Conservation (phyloP, 2,329 filamentous ascomycete genomes). For the Fusarium pseudoanthophilum region DNA sequence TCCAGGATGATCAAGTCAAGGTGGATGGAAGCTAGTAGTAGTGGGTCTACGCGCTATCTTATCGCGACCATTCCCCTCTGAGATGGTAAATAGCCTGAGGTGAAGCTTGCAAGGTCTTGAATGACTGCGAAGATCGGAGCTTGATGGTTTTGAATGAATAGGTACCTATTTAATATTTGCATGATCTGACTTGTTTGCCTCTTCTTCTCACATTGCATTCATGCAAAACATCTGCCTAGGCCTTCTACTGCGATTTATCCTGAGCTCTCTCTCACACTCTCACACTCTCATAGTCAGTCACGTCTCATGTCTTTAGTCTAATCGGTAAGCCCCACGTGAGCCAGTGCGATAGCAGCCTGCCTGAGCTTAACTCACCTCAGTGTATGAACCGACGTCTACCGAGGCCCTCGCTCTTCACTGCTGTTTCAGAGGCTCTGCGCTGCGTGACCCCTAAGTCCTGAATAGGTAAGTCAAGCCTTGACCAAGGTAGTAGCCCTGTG, state of each 20-base stretch:
- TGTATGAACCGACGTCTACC: slow-evolving; percentile 29
- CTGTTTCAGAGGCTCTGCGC: slow-evolving; percentile 6
- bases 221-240: background rate
- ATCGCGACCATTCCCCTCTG: slow-evolving; percentile 32
- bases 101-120: background rate
- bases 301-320: slow-evolving; percentile 16
- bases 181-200: background rate
- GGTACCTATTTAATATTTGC: background rate
- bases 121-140: slow-evolving; percentile 17
- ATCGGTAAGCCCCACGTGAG: slow-evolving; percentile 35
- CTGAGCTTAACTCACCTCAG: slow-evolving; percentile 6
- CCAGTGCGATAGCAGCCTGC: slow-evolving; percentile 22
- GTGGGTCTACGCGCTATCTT: slow-evolving; percentile 31
- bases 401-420: slow-evolving; percentile 4
- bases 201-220: background rate
- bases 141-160: background rate
- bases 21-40: background rate
- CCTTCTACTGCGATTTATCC: slow-evolving; percentile 11
- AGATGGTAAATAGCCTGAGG: slow-evolving; percentile 1
- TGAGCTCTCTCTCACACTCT: slow-evolving; percentile 10
- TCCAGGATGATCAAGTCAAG: slow-evolving; percentile 6
- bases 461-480: slow-evolving; percentile 14
- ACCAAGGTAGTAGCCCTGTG: background rate
- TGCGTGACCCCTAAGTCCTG: background rate
- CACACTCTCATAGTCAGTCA: slow-evolving; percentile 20